phyloP scores from a whole-genome alignment of 352 stramenopile genomes.

The Achlya hypogyna region DNA sequence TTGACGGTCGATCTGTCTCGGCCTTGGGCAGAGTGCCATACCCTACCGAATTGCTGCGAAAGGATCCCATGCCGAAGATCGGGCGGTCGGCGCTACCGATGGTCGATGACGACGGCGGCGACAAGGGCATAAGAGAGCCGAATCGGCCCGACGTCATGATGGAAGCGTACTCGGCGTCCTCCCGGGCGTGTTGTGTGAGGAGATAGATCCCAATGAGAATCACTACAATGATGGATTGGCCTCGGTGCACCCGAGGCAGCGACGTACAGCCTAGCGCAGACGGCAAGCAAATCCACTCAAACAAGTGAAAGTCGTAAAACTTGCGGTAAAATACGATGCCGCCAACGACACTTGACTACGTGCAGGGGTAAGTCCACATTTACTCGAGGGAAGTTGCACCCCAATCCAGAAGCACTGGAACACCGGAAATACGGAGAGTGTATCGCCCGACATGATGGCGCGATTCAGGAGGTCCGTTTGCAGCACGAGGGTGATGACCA shows the following conservation, averaged over 20 bases:
- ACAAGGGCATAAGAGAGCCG: conserved; percentile 71
- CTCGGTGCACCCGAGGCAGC: neutral
- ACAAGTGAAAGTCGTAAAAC: conserved; percentile 63
- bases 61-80: conserved; percentile 5
- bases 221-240: conserved; percentile 28
- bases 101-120: conserved; percentile 31
- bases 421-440: conserved; percentile 80
- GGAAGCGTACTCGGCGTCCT: conserved; percentile 33
- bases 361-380: conserved; percentile 6
- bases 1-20: too few species aligned
- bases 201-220: conserved; percentile 81
- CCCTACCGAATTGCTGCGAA: conserved; percentile 6
- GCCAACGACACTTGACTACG: conserved; percentile 75
- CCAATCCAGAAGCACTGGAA: conserved; percentile 86
- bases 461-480: conserved; percentile 78
- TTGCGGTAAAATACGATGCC: conserved; percentile 83
- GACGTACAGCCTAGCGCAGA: conserved; percentile 61
- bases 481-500: conserved; percentile 72
- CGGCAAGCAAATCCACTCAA: conserved; percentile 76
- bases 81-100: neutral
- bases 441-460: conserved; percentile 75
- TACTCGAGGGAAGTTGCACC: conserved; percentile 29
- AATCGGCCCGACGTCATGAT: conserved; percentile 65
- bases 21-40: neutral
- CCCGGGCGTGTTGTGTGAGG: conserved; percentile 62